Conservation (phyloP, 768 basidiomycete genomes). For the Trametes maxima region DNA sequence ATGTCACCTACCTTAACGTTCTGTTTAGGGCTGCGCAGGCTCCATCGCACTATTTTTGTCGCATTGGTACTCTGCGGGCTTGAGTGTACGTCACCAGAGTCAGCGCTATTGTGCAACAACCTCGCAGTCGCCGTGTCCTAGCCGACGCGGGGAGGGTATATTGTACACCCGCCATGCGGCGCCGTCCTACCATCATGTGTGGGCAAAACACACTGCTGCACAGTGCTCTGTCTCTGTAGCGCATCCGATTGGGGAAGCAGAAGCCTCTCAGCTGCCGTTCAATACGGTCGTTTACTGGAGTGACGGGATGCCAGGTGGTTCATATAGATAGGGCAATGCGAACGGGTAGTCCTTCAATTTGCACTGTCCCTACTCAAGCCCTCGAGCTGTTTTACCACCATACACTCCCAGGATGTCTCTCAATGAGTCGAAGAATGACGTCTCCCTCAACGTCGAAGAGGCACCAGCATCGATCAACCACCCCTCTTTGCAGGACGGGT, state of each 20-base stretch:
- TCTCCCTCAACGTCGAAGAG: constrained; percentile 7
- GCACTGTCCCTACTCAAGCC: neutral
- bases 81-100: no score
- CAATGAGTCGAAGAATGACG: constrained; percentile 14
- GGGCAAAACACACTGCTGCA: no score
- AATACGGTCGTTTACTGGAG: constrained; percentile 1
- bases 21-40: no score
- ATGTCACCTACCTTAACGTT: no score
- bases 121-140: no score
- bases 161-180: no score
- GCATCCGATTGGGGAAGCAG: constrained; percentile 3
- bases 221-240: no score
- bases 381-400: neutral
- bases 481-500: neutral
- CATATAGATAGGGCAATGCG: constrained; percentile 9
- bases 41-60: no score
- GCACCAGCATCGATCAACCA: constrained; percentile 7
- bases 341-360: neutral
- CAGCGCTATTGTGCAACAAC: no score
- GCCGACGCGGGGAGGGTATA: no score
- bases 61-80: no score
- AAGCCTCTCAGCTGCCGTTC: neutral
- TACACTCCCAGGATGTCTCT: neutral
- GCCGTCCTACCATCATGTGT: no score
- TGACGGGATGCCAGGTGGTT: neutral